Base-by-base conservation (phyloP, 108 stramenopile species). In the Nannochloropsis oceanica region DNA sequence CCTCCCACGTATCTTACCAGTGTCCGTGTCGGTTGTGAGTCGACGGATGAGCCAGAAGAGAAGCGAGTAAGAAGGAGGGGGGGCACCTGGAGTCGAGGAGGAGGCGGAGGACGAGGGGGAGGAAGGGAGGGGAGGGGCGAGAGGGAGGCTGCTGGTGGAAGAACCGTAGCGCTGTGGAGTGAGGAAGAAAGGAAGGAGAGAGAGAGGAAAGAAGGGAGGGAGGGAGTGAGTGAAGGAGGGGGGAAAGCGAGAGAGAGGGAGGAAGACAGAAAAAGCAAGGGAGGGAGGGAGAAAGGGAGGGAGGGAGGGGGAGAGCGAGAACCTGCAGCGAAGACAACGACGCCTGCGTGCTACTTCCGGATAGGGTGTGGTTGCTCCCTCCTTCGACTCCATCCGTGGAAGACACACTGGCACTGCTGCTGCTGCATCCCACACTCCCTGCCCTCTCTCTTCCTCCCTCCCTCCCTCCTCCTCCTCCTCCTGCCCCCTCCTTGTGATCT, bases 1-100 rank as follows among this genome's bases (percentile, higher is more conserved):
- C 79, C 42, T n/a, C 79, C 80, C 50, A 12, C 9, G 11, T 81
- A 84, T 81, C 87, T 84, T 83, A 26, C 87, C 87, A 0, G 46
- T 83, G 80, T 87, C 87, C 81, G 44, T 27, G 84, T 87, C 87
- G 27, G 84, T 87, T 22, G 87, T 87, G 24, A 87, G 84, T 27
- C 87, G 43, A 27, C 84, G 59, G 44, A 87, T 84, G 26, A 87
- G 80, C 87, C 87, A 87, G 46, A 87, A 87, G 73, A 87, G 80
- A 25, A 87, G 27, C 24, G 83, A 44, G 27, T 42, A 42, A 44
- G 59, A 73, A n/a, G 59, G 22, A n/a, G 59, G 22, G 8, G 59
- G 59, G 59, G 59, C 18, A n/a, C 2, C 18, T 18, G 7, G n/a
- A 18, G 59, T 18, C 22, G n/a, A 73, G 59, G 59, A 73, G 59